Evolutionary conservation across 805 yeast genomes (phyloP).

Genomic region (Torulaspora indica): DNA sequence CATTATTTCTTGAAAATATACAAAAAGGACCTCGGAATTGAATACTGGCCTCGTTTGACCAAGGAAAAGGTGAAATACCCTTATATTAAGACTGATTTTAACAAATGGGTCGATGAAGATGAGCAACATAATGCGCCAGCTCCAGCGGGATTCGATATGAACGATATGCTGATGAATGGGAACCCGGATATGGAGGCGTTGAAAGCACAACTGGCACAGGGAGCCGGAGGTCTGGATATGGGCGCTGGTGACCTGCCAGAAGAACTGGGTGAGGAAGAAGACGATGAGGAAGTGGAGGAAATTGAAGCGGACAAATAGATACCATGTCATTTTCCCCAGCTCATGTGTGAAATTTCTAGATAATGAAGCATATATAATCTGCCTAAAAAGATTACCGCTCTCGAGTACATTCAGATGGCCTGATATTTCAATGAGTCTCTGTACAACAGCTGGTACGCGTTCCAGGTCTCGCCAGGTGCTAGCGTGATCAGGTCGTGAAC

Average conservation of each 20-base stretch:
- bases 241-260: slow-evolving; percentile 25
- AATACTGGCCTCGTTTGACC: slow-evolving; percentile 93
- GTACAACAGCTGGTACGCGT: slow-evolving; percentile 56
- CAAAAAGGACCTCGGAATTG: slow-evolving; percentile 66
- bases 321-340: neutral
- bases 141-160: slow-evolving; percentile 40
- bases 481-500: slow-evolving; percentile 65
- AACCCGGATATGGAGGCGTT: slow-evolving; percentile 37
- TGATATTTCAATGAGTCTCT: slow-evolving; percentile 60
- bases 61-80: slow-evolving; percentile 77
- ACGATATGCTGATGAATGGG: slow-evolving; percentile 25
- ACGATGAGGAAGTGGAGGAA: slow-evolving; percentile 31
- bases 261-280: slow-evolving; percentile 24
- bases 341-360: neutral
- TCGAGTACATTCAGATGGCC: slow-evolving; percentile 35
- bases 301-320: slow-evolving; percentile 3
- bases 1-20: slow-evolving; percentile 56
- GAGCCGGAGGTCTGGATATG: slow-evolving; percentile 35
- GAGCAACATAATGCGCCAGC: slow-evolving; percentile 60
- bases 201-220: slow-evolving; percentile 33
- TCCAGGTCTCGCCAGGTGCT: slow-evolving; percentile 71
- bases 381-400: neutral
- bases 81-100: slow-evolving; percentile 89
- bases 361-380: slow-evolving; percentile 4
- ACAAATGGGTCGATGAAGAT: slow-evolving; percentile 97